phyloP scores from a whole-genome alignment of 2,329 filamentous ascomycete species.

The Epichloe sp. region DNA sequence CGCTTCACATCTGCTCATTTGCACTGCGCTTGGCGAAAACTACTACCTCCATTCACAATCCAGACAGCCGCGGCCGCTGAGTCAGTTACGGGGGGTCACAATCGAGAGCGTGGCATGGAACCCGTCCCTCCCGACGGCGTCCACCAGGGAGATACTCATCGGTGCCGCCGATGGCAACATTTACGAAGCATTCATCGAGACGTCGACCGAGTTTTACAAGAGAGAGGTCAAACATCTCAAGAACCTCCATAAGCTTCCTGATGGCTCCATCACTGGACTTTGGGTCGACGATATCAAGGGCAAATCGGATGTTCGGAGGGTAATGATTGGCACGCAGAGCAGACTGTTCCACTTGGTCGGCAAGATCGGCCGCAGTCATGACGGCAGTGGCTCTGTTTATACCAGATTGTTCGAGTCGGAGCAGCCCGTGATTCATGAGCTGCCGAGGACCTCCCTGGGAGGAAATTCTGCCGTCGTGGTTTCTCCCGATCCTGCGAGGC shows the following conservation, averaged over 20 bases:
- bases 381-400: slow-evolving; percentile 77
- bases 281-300: slow-evolving; percentile 65
- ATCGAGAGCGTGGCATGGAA: slow-evolving; percentile 94
- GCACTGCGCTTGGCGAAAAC: slow-evolving; percentile 85
- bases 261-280: slow-evolving; percentile 72
- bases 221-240: slow-evolving; percentile 90
- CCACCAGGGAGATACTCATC: slow-evolving; percentile 84
- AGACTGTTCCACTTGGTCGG: slow-evolving; percentile 73
- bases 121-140: slow-evolving; percentile 80
- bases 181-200: slow-evolving; percentile 91
- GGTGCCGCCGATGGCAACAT: slow-evolving; percentile 89
- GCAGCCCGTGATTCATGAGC: slow-evolving; percentile 62
- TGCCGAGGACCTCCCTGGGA: slow-evolving; percentile 40
- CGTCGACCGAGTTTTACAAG: slow-evolving; percentile 85
- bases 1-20: slow-evolving; percentile 84
- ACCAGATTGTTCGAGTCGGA: slow-evolving; percentile 80
- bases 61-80: slow-evolving; percentile 69
- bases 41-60: slow-evolving; percentile 97
- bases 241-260: slow-evolving; percentile 65
- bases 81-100: slow-evolving; percentile 68
- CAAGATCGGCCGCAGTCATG: slow-evolving; percentile 58
- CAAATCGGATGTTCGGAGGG: slow-evolving; percentile 57
- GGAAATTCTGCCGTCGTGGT: slow-evolving; percentile 54
- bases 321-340: slow-evolving; percentile 68
- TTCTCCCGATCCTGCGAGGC: slow-evolving; percentile 58